Conservation (phyloP, 148 eudicot genomes). For the Rhododendron griersonianum region DNA sequence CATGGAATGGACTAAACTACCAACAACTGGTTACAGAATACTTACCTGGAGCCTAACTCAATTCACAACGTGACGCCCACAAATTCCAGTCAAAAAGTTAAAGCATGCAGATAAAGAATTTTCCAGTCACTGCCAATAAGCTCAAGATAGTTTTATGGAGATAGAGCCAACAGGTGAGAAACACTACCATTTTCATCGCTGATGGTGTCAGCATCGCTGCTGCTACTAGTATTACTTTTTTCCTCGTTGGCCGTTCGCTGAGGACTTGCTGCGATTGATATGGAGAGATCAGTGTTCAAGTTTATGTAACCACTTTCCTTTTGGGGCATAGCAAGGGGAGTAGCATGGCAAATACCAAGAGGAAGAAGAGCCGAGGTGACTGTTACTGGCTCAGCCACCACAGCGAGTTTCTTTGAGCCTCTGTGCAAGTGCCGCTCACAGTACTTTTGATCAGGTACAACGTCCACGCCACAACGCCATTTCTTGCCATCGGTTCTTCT, state of each 20-base stretch:
- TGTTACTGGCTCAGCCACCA: neutral
- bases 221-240: neutral
- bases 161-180: conserved; percentile 7
- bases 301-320: neutral
- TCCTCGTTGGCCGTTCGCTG: neutral
- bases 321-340: conserved; percentile 9
- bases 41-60: neutral
- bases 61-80: neutral
- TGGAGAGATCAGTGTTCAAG: conserved; percentile 22
- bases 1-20: neutral
- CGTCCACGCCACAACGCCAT: conserved; percentile 47
- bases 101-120: neutral
- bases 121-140: neutral
- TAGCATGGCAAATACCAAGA: neutral
- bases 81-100: neutral
- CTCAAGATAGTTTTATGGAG: conserved; percentile 1
- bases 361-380: conserved; percentile 6
- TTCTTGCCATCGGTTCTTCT: conserved; percentile 59
- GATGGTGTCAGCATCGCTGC: conserved; percentile 36
- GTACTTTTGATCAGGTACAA: conserved; percentile 36
- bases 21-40: neutral
- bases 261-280: conserved; percentile 14
- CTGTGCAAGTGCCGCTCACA: conserved; percentile 46
- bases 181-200: conserved; percentile 20
- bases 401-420: conserved; percentile 33